These are phyloP conservation scores for Ambrosia hybrid DNA, from an alignment of 140 eudicot genomes.

Conservation along the genomic window DNA sequence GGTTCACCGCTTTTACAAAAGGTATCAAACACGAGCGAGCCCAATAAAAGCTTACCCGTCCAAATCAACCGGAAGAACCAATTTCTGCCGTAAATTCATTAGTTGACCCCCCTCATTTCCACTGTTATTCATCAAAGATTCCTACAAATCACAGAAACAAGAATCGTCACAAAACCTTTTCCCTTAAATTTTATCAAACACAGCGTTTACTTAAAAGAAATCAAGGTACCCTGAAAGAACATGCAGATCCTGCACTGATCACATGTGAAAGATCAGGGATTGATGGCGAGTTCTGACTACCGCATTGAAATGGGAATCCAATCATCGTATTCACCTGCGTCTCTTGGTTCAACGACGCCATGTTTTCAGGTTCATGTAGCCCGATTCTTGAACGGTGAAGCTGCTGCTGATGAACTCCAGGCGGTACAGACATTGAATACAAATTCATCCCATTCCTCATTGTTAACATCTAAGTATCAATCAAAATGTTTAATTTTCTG, in stretches of 20 bases:
- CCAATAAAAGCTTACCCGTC: too few species aligned
- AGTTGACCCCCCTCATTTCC: too few species aligned
- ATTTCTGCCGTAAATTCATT: too few species aligned
- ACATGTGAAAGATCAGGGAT: slow-evolving; percentile 28
- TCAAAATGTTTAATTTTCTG: background rate
- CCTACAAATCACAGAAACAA: too few species aligned
- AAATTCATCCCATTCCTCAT: slow-evolving; percentile 71
- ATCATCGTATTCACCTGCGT: slow-evolving; percentile 24
- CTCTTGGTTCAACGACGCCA: slow-evolving; percentile 26
- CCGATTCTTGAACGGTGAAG: slow-evolving; percentile 30
- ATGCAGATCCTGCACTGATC: slow-evolving; percentile 32
- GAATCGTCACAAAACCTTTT: background rate
- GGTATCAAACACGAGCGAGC: too few species aligned
- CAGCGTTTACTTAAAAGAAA: background rate
- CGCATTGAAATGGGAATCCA: slow-evolving; percentile 28
- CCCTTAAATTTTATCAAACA: background rate
- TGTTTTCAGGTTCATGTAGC: slow-evolving; percentile 27
- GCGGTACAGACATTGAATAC: slow-evolving; percentile 56
- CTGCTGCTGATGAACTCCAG: slow-evolving; percentile 48
- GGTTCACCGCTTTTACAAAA: too few species aligned
- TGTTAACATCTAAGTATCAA: slow-evolving; percentile 65
- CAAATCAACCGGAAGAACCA: too few species aligned
- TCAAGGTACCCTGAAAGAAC: slow-evolving; percentile 38
- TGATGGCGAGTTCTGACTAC: slow-evolving; percentile 24
- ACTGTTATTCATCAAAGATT: too few species aligned